Evolutionary conservation across 164 flowering plant species (phyloP).

Genomic region (Cinnamomum micranthum): DNA sequence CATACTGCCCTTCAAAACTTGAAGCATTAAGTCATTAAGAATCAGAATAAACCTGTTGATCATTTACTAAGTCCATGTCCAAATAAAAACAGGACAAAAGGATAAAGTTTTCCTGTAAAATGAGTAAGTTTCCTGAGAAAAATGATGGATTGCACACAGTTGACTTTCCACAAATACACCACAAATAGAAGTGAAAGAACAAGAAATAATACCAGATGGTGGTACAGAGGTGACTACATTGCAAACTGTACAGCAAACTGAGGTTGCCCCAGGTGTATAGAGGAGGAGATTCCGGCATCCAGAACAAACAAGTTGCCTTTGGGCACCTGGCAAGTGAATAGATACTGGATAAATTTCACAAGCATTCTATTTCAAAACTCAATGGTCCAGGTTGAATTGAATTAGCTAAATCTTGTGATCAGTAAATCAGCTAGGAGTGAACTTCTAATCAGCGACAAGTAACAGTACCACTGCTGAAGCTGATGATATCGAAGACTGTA

Average conservation of each 20-base stretch:
- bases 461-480: not conserved
- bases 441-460: not conserved
- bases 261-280: constrained; percentile 84
- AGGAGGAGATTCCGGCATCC: constrained; percentile 81
- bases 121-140: not conserved
- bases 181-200: not conserved
- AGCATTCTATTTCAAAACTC: not conserved
- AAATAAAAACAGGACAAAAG: not conserved
- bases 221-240: constrained; percentile 87
- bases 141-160: not conserved
- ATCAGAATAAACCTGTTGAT: not conserved
- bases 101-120: not conserved
- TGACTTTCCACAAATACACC: not conserved
- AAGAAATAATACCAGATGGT: constrained; percentile 58
- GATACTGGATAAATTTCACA: not conserved
- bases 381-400: not conserved
- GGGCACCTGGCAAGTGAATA: constrained; percentile 36
- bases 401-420: not conserved
- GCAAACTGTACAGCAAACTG: constrained; percentile 94
- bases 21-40: not conserved
- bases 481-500: not conserved
- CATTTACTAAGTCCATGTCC: not conserved
- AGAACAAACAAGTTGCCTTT: constrained; percentile 93
- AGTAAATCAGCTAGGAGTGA: too few species aligned
- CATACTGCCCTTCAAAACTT: not conserved